phyloP scores from a whole-genome alignment of 352 stramenopile genomes.

The Phytophthora tentaculata region DNA sequence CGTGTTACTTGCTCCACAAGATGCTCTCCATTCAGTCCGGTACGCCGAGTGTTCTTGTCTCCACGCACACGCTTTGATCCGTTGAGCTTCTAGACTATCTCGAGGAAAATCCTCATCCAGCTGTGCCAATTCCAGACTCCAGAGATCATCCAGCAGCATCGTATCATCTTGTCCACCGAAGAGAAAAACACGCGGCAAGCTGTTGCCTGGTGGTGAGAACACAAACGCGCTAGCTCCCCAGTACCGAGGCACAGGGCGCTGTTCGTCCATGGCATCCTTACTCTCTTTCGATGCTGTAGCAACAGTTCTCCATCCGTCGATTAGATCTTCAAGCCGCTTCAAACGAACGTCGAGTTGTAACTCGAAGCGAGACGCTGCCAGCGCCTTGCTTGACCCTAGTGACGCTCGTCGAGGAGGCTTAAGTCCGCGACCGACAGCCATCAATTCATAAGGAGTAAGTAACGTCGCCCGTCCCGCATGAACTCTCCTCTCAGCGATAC shows the following conservation, averaged over 20 bases:
- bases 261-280: slow-evolving; percentile 8
- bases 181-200: slow-evolving; percentile 41
- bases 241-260: slow-evolving; percentile 42
- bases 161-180: slow-evolving; percentile 82
- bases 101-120: slow-evolving; percentile 39
- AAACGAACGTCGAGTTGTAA: slow-evolving; percentile 38
- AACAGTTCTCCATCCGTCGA: slow-evolving; percentile 43
- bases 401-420: slow-evolving; percentile 30
- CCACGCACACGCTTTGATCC: slow-evolving; percentile 52
- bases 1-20: slow-evolving; percentile 43
- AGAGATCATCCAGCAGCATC: slow-evolving; percentile 61
- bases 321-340: slow-evolving; percentile 51
- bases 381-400: slow-evolving; percentile 25
- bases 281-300: slow-evolving; percentile 6
- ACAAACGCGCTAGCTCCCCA: slow-evolving; percentile 53
- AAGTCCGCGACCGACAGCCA: slow-evolving; percentile 44
- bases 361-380: slow-evolving; percentile 35
- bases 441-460: slow-evolving; percentile 57
- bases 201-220: slow-evolving; percentile 11
- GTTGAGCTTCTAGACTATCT: slow-evolving; percentile 23
- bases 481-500: slow-evolving; percentile 28
- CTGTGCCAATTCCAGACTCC: slow-evolving; percentile 52
- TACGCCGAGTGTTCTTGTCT: slow-evolving; percentile 45
- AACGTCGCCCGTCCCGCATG: slow-evolving; percentile 45
- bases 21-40: slow-evolving; percentile 43